Conservation (phyloP, 2,329 filamentous ascomycete genomes). For the Sclerotinia sclerotiorum region DNA sequence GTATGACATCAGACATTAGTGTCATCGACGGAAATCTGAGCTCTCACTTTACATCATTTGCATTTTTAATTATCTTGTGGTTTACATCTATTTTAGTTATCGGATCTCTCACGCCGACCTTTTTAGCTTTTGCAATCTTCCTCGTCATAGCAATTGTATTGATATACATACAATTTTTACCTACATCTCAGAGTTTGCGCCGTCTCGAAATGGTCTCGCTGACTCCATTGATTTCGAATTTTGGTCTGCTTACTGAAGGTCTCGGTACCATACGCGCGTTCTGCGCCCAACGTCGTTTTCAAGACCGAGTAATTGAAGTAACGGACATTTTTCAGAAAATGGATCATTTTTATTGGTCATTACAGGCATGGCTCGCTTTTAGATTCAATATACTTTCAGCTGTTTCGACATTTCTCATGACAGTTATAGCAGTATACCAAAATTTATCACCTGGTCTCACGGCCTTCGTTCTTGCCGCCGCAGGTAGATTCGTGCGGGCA, state of each 20-base stretch:
- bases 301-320: conserved; percentile 73
- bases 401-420: conserved; percentile 70
- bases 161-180: conserved; percentile 76
- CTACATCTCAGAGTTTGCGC: conserved; percentile 78
- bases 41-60: conserved; percentile 67
- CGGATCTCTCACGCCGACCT: conserved; percentile 72
- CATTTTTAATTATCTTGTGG: conserved; percentile 71
- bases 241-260: conserved; percentile 82
- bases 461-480: conserved; percentile 78
- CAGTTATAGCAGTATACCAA: conserved; percentile 71
- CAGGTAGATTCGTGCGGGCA: conserved; percentile 64
- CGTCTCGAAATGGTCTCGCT: conserved; percentile 87
- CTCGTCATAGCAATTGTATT: conserved; percentile 69
- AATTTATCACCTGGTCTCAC: conserved; percentile 75
- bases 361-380: conserved; percentile 82
- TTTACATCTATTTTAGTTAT: conserved; percentile 74
- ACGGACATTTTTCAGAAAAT: conserved; percentile 91
- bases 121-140: conserved; percentile 68
- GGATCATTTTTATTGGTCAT: conserved; percentile 93
- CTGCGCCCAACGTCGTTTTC: conserved; percentile 74
- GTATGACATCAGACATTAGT: conserved; percentile 85
- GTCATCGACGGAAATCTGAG: conserved; percentile 87
- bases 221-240: conserved; percentile 87
- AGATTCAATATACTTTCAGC: conserved; percentile 74
- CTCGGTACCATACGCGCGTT: conserved; percentile 85